Evolutionary conservation across 768 basidiomycete species (phyloP).

Genomic region (Auricularia cornea): DNA sequence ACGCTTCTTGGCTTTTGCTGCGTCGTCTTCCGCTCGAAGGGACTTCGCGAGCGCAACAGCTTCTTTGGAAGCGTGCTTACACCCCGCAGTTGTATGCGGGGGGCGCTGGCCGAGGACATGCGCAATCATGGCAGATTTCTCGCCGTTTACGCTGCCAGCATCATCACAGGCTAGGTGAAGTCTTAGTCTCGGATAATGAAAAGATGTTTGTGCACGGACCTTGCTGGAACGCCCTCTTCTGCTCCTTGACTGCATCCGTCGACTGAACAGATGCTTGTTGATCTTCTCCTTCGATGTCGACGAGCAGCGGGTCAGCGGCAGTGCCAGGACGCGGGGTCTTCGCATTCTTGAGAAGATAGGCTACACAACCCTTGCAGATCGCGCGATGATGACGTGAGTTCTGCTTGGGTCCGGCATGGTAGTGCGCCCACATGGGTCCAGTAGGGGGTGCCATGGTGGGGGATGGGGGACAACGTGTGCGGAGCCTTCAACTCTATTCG

Average conservation of each 20-base stretch:
- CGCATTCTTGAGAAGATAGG: too few relatives aligned
- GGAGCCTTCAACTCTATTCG: too few relatives aligned
- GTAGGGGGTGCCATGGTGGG: too few relatives aligned
- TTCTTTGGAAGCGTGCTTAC: background rate
- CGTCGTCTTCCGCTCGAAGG: background rate
- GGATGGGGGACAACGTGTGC: too few relatives aligned
- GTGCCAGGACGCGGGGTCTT: background rate
- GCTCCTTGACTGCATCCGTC: too few relatives aligned
- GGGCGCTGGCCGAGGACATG: background rate
- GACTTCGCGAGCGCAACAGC: background rate
- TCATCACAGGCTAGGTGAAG: background rate
- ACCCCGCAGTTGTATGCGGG: background rate
- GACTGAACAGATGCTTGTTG: too few relatives aligned
- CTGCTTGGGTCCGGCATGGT: background rate
- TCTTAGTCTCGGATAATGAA: background rate
- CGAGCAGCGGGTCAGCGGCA: background rate
- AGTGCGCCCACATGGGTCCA: background rate
- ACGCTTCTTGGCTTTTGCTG: too few relatives aligned
- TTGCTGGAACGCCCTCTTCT: background rate
- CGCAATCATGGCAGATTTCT: background rate
- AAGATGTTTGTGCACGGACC: background rate
- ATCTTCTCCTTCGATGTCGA: background rate
- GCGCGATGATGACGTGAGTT: background rate
- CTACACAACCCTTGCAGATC: background rate
- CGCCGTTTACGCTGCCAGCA: background rate